Base-by-base conservation (phyloP, 2,329 filamentous ascomycete species). In the Pseudocercospora vitis region DNA sequence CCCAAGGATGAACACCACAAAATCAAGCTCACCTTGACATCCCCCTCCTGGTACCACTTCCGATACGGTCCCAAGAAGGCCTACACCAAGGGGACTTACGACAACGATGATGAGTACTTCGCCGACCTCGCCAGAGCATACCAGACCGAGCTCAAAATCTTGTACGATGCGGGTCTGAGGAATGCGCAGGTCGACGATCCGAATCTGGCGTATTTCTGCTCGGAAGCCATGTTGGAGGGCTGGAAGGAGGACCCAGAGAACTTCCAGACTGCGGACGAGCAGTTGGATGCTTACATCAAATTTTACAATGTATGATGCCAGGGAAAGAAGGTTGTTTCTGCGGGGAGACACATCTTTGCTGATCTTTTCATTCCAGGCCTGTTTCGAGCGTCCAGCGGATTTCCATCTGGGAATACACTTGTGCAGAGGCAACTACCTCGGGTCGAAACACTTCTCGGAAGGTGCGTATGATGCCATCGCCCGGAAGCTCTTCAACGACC, bases 211-310 rank as follows among this genome's bases (percentile, higher is more conserved):
- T 65, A 89, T 70, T 89, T 89, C 71, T 89, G 86, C 73, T 86
- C 83, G 16, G 76, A 86, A 53, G 82, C 84, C 68, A 89, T 89
- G 80, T 79, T 87, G 29, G 73, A 81, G 44, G 86, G 86, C 12
- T 89, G 85, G 82, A 80, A 81, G 50, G 79, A 80, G 11, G 87
- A 90, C 67, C 72, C 78, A 44, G 78, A 84, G 63, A 89, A 91
- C 68, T 80, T 80, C 49, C 82, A 84, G 69, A 81, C 81, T 1
- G 81, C 86, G 5, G 86, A 88, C 44, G 83, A 85, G 61, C 82
- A 89, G 39, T 80, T 91, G 18, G 85, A 89, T 62, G 81, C 85
- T 23, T 91, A 91, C 72, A 87, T 91, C 69, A 77, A 80, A 57
- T 81, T 89, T 60, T 91, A 91, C 77, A 91, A 91, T 69, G 84